Conservation (phyloP, 148 eudicot species). For the Silene latifolia region DNA sequence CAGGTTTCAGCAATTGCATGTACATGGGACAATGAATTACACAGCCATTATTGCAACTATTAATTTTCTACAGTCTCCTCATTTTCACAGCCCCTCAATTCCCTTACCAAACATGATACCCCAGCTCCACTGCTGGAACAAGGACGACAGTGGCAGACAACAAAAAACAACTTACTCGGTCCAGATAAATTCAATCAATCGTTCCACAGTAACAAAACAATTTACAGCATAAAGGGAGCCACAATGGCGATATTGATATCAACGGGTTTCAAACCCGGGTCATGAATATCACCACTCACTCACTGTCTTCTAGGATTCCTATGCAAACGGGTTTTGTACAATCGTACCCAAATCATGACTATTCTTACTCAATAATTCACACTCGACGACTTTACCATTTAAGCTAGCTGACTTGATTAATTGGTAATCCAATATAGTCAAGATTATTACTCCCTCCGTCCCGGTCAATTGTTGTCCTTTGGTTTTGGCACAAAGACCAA, state of each 20-base stretch:
- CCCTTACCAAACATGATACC: background rate
- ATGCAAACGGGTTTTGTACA: too few species aligned
- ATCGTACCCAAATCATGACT: background rate
- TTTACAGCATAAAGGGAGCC: background rate
- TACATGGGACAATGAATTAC: constrained; percentile 10
- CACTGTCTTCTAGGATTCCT: too few species aligned
- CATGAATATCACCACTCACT: too few species aligned
- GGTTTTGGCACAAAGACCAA: too few species aligned
- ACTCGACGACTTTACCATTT: background rate
- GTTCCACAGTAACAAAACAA: background rate
- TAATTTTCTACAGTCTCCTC: constrained; percentile 4
- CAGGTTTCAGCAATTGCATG: constrained; percentile 19
- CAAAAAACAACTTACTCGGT: background rate
- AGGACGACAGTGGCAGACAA: background rate
- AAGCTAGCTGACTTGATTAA: background rate
- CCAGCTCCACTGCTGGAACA: background rate
- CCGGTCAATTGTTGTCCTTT: too few species aligned
- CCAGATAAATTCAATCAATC: constrained; percentile 8
- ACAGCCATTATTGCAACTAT: constrained; percentile 6
- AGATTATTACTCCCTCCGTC: too few species aligned
- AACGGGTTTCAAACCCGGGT: background rate
- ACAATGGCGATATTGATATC: background rate
- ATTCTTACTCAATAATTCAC: background rate
- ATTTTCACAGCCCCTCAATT: background rate
- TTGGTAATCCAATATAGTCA: background rate